Evolutionary conservation across 2,329 filamentous ascomycete species (phyloP).

Genomic region (Fulvia fulva): DNA sequence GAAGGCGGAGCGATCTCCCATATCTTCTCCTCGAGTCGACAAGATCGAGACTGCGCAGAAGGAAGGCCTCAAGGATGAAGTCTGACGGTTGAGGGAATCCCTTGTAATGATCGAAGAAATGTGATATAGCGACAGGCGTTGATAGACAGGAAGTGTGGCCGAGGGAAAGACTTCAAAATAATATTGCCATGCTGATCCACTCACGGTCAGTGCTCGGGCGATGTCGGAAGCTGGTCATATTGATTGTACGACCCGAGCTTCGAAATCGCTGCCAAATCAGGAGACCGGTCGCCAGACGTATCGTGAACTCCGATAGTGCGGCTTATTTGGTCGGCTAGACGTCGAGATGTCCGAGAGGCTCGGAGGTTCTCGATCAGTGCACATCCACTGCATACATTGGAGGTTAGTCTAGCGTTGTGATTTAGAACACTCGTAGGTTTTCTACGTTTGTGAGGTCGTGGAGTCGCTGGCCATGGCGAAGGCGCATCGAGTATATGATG

Average conservation of each 20-base stretch:
- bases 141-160: background rate
- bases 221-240: background rate
- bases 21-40: constrained; percentile 20
- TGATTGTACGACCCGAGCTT: background rate
- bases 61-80: background rate
- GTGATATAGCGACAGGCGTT: background rate
- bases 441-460: too few species aligned
- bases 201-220: background rate
- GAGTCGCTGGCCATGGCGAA: too few species aligned
- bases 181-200: background rate
- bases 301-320: constrained; percentile 5
- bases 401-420: too few species aligned
- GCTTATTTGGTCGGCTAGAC: background rate
- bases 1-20: constrained; percentile 7
- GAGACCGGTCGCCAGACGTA: constrained; percentile 2
- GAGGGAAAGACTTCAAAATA: too few species aligned
- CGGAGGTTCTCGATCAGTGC: too few species aligned
- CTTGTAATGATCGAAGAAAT: background rate
- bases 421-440: too few species aligned
- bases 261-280: background rate
- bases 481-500: too few species aligned
- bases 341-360: background rate
- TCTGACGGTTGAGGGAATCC: background rate
- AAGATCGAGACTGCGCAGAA: constrained; percentile 1
- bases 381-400: too few species aligned